Evolutionary conservation across 345 rosid genomes (phyloP), one percentile per base, ranked within the genome.

Genomic region (Aquilaria yunnanensis): DNA sequence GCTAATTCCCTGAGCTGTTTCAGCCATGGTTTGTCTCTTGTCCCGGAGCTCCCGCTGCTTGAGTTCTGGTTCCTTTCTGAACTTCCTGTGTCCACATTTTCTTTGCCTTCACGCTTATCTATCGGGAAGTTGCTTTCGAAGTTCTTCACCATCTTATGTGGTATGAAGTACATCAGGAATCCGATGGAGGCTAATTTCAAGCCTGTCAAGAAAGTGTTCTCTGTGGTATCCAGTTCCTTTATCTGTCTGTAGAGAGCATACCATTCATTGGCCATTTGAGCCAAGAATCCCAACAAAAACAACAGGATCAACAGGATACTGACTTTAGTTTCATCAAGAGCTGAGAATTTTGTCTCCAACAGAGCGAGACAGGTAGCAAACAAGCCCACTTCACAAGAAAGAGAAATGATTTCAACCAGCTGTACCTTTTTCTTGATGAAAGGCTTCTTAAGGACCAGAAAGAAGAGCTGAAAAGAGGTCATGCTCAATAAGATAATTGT

Each of bases 341-440:
- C 69, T 11, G 85, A 68, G 43, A 81, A 55, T 51, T 81, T 37
- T 67, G 75, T 77, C 62, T 67, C 72, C 62, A 62, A 47, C 50
- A 93, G 80, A 54, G 77, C 63, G 3, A 80, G 69, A 67, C 88
- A 84, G 10, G 85, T 70, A 10, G 89, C 72, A 48, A 86, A 82
- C 2, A 82, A 32, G 23, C 85, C 85, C 10, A 84, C 80, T 83
- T 90, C 85, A 29, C 85, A 79, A 54, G 81, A 73, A 61, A 83
- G 30, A 9, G 94, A 73, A 60, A 88, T 69, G 72, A 88, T 88
- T 77, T 90, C 98, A 0, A 90, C 92, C 67, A 93, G 72, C 72
- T 93, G 98, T 57, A 93, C 90, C 65, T 75, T 87, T 70, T 90
- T 93, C 82, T 93, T 88, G 49, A 93, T 85, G 77, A 89, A 92